Evolutionary conservation across 2,329 filamentous ascomycete genomes (phyloP).

Genomic region (Blumeria graminis): DNA sequence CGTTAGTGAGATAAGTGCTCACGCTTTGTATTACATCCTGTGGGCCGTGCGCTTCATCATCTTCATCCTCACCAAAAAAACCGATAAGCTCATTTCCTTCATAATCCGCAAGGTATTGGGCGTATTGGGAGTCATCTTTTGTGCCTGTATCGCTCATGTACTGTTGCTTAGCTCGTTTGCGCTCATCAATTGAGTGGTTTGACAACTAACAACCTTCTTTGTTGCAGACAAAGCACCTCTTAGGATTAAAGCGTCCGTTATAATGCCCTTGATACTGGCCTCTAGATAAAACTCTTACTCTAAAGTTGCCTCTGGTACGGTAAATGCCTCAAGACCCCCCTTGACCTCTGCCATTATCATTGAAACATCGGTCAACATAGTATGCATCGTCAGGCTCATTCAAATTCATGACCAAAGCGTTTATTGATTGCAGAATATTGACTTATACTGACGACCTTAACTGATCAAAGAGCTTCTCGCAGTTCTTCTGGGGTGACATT

Average conservation of each 20-base stretch:
- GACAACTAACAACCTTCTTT: background rate
- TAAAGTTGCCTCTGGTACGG: background rate
- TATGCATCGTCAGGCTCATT: background rate
- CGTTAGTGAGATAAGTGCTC: background rate
- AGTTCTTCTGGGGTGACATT: too few species aligned
- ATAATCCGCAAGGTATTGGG: too few species aligned
- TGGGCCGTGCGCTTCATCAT: too few species aligned
- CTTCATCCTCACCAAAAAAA: too few species aligned
- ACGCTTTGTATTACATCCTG: too few species aligned
- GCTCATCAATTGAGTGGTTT: too few species aligned
- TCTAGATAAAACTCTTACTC: background rate
- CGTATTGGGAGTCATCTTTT: too few species aligned
- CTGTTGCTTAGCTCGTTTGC: too few species aligned
- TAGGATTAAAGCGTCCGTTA: background rate
- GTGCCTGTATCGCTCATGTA: too few species aligned
- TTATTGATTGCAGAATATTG: background rate
- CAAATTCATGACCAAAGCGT: background rate
- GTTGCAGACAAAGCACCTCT: background rate
- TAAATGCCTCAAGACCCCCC: background rate
- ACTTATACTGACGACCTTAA: too few species aligned
- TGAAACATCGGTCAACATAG: background rate
- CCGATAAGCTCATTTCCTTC: too few species aligned
- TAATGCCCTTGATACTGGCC: background rate
- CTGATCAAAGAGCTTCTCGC: too few species aligned
- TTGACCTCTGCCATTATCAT: background rate